Base-by-base conservation (phyloP, 257 asterid species). In the Fraxinus excelsior region DNA sequence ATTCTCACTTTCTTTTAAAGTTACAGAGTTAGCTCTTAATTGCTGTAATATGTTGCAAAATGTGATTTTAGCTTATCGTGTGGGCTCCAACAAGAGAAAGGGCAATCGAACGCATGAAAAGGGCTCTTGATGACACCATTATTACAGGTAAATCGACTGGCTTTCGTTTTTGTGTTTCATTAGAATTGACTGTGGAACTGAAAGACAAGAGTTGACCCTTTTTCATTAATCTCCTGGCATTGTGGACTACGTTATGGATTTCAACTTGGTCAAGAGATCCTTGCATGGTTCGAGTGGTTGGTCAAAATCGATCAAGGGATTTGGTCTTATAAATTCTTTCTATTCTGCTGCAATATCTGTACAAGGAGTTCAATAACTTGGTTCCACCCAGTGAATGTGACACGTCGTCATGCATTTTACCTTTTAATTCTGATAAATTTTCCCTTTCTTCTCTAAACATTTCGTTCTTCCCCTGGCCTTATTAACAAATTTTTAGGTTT, bases 11-110 rank as follows among this genome's bases (percentile, higher is more conserved):
- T 74, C 66, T 73, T 66, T 62, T n/a, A 72, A 74, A 28, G 31
- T 73, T 72, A 32, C 70, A 21, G 64, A 32, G 14, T 44, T 64
- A 70, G 80, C 71, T 74, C 26, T 71, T n/a, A 35, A 66, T 67
- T 49, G 40, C 67, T 75, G 77, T 85, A 49, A 85, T 42, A 28
- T 75, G 49, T 37, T 35, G 40, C 68, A 56, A 74, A 23, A 67
- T 72, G 51, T 83, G 31, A 70, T 58, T 60, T 75, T 82, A 94
- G 98, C 99, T 95, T 76, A 93, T 96, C 66, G 99, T 96, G 31
- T 96, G 99, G 99, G 99, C 92, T 80, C 99, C 98, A 75, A 96
- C 99, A 25, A 92, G 99, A 73, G 98, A 91, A 71, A 87, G 90
- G 83, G 99, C 99, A 72, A 93, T 96, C 35, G 90, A 84, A 73